Base-by-base conservation (phyloP, 1,284 basidiomycete species). In the Irpex sp. region DNA sequence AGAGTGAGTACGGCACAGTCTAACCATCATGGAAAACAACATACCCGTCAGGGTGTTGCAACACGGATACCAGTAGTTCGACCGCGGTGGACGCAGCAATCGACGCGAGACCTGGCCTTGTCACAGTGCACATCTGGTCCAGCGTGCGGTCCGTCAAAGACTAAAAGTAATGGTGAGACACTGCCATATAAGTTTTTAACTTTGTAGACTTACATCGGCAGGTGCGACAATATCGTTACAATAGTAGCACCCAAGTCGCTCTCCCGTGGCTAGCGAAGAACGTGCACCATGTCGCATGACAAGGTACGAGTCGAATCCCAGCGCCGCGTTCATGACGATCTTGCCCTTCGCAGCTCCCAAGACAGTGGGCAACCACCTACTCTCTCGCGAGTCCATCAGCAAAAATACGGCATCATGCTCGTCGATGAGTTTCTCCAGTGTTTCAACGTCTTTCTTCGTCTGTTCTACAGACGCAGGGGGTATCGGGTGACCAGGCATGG, bases 111-210 rank as follows among this genome's bases (percentile, higher is more conserved):
- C 97, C 97, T 0, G 97, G 97, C n/a, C 97, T 81, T 0, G 97
- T 98, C 11, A 99, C 97, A 0, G 97, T 99, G 73, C 97, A 99
- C 97, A 98, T 98, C 74, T 99, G 97, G 74, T 99, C 97, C 31
- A 99, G 83, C 1, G 96, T 98, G 40, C 96, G 84, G 72, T 99
- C 96, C 0, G 93, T 92, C 57, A 98, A 80, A 0, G 94, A 96
- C 96, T 97, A 64, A 47, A 21, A 52, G 5, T 52, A 52, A 26
- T 17, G 49, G 19, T 17, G 8, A 19, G 49, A n/a, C 15, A 34
- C 11, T 15, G 49, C 66, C 59, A 59, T 6, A 62, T 59, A 34
- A 48, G 3, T n/a, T 21, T 13, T 19, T 19, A 21, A 15, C 3
- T 26, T 49, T 37, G 5, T 59, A 17, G 38, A 59, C 91, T 62